phyloP scores from a whole-genome alignment of 2,329 filamentous ascomycete species.

The Alternaria viburni region DNA sequence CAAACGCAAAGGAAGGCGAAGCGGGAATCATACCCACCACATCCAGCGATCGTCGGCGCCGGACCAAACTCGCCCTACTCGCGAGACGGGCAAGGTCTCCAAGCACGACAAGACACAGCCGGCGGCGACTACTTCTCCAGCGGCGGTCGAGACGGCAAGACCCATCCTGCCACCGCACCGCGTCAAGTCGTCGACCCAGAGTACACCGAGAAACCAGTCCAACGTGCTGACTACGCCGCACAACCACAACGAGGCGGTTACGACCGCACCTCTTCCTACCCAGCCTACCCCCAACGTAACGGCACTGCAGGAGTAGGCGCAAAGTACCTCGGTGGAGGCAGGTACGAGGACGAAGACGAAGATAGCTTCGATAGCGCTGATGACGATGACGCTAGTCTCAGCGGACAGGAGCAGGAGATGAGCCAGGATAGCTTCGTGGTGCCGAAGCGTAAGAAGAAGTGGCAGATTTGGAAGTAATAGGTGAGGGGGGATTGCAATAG shows the following conservation, averaged over 20 bases:
- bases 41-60: slow-evolving; percentile 45
- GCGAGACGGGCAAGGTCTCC: slow-evolving; percentile 33
- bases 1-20: slow-evolving; percentile 26
- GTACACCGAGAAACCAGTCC: slow-evolving; percentile 15
- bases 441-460: slow-evolving; percentile 49
- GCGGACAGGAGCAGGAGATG: slow-evolving; percentile 36
- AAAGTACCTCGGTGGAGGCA: slow-evolving; percentile 36
- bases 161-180: slow-evolving; percentile 10
- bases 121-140: slow-evolving; percentile 40
- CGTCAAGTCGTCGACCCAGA: slow-evolving; percentile 11
- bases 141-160: slow-evolving; percentile 26
- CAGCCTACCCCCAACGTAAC: slow-evolving; percentile 24
- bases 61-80: slow-evolving; percentile 43
- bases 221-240: slow-evolving; percentile 26
- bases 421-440: slow-evolving; percentile 42
- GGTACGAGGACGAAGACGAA: slow-evolving; percentile 41
- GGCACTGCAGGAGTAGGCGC: slow-evolving; percentile 39
- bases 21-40: slow-evolving; percentile 43
- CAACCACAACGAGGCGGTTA: slow-evolving; percentile 27
- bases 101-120: slow-evolving; percentile 34
- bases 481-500: neutral
- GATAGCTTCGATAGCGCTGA: slow-evolving; percentile 34
- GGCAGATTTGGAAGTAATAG: slow-evolving; percentile 45
- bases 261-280: slow-evolving; percentile 29
- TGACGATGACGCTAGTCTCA: slow-evolving; percentile 31